phyloP scores from a whole-genome alignment of 2,329 filamentous ascomycete species.

The Hortaea werneckii region DNA sequence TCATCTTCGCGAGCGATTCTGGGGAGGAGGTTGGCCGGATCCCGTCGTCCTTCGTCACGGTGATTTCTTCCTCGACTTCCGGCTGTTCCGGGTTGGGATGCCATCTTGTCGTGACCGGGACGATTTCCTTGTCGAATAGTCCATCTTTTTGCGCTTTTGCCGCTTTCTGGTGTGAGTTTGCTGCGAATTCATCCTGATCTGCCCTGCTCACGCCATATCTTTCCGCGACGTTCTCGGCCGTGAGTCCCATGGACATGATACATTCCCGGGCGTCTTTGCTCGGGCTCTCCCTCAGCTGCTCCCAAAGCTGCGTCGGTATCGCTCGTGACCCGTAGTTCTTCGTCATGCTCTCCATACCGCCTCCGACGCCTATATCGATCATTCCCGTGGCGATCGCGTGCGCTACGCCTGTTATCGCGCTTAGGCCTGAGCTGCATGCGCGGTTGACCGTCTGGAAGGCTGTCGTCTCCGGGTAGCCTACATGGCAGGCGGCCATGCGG shows the following conservation, averaged over 20 bases:
- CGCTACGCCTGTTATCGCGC: conserved; percentile 64
- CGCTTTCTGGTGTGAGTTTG: conserved; percentile 63
- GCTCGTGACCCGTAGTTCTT: conserved; percentile 75
- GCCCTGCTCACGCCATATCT: conserved; percentile 62
- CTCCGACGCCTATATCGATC: conserved; percentile 66
- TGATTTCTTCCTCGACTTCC: conserved; percentile 46
- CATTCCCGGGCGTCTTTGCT: conserved; percentile 69
- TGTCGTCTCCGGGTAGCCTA: conserved; percentile 62
- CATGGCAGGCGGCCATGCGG: conserved; percentile 81
- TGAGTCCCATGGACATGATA: conserved; percentile 89
- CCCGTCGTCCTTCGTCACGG: conserved; percentile 70
- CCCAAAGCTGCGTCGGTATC: conserved; percentile 77
- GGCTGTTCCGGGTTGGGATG: conserved; percentile 50
- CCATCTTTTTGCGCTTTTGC: conserved; percentile 58
- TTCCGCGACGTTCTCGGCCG: conserved; percentile 75
- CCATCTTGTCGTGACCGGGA: conserved; percentile 64
- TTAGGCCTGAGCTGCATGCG: conserved; percentile 70
- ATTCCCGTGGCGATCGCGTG: conserved; percentile 64
- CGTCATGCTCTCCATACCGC: conserved; percentile 95
- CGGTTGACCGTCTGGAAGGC: conserved; percentile 81
- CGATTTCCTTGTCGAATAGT: conserved; percentile 66
- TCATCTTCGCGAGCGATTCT: conserved; percentile 67
- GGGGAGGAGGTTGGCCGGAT: conserved; percentile 58
- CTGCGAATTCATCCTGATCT: conserved; percentile 78
- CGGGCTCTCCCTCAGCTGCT: conserved; percentile 53